Evolutionary conservation across 345 rosid species (phyloP).

Genomic region (Kandelia obovata): DNA sequence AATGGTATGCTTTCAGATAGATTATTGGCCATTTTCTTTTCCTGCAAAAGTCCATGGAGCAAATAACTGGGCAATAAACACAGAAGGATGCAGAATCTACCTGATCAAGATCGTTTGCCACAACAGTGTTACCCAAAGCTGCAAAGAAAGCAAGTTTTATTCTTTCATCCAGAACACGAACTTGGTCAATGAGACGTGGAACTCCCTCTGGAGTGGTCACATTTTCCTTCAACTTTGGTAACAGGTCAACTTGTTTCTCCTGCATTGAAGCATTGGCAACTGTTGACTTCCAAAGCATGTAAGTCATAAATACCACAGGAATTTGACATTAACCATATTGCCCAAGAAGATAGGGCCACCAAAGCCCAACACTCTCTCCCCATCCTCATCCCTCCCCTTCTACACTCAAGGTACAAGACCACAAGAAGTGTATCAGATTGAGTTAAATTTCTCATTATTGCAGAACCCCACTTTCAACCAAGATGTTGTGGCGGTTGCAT

Average conservation of each 20-base stretch:
- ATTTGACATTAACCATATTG: neutral
- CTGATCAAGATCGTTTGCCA: slow-evolving; percentile 91
- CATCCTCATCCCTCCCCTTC: neutral
- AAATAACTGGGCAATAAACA: neutral
- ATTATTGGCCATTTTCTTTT: neutral
- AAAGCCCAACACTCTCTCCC: neutral
- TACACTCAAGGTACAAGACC: neutral
- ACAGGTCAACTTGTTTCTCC: slow-evolving; percentile 79
- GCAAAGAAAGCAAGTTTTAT: slow-evolving; percentile 94
- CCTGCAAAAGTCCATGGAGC: neutral
- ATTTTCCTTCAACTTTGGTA: slow-evolving; percentile 54
- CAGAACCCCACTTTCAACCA: neutral
- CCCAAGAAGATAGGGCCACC: neutral
- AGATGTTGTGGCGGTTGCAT: neutral
- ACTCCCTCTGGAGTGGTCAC: slow-evolving; percentile 82
- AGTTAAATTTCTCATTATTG: neutral
- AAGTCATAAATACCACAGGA: neutral
- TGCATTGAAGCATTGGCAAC: slow-evolving; percentile 31
- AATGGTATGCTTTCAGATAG: too few species aligned
- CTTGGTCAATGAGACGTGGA: slow-evolving; percentile 88
- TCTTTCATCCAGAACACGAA: slow-evolving; percentile 81
- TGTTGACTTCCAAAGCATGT: slow-evolving; percentile 5
- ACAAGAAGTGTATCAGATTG: neutral
- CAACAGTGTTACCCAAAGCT: slow-evolving; percentile 74
- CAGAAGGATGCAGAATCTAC: slow-evolving; percentile 27